Evolutionary conservation across 2,329 filamentous ascomycete genomes (phyloP), one percentile per base, ranked within the genome.

Genomic region (Colletotrichum shisoi): DNA sequence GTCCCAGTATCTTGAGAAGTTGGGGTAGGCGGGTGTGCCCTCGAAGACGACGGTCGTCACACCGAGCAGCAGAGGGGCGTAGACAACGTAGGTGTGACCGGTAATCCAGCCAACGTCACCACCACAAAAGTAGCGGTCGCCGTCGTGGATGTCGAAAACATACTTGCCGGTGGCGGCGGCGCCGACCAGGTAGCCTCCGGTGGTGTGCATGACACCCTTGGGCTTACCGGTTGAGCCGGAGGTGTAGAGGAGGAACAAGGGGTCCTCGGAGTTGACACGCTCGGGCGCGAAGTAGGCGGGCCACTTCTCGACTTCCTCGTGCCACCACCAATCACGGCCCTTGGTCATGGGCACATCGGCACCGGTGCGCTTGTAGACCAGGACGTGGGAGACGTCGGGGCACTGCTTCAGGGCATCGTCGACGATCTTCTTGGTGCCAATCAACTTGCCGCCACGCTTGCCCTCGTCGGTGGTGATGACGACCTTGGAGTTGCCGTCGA

Each of bases 71-170:
- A 99, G 85, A 71, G 95, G 95, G 12, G 95, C 93, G 77, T 99
- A 99, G 45, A 99, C 94, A 63, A 98, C 94, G 74, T 99, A 99
- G 27, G 95, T 97, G 82, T 99, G 95, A 19, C 95, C 95, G 37
- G 95, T 99, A 77, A 99, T 98, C 95, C 95, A 99, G 71, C 95
- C 95, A 49, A 99, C 94, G 75, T 99, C 95, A 78, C 95, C 95
- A 79, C 94, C 95, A 74, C 95, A 99, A 86, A 98, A 98, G 86
- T 95, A 97, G 70, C 87, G 88, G 79, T 99, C 95, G 61, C 91
- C 89, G 70, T 94, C 90, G 78, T 99, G 95, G 70, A 99, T 96
- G 78, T 99, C 95, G 77, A 99, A 99, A 70, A 98, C 94, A 79
- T 99, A 98, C 82, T 98, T 99, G 79, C 94, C 94, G 13, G 95